These are phyloP conservation scores for Trichomonas vaginalis DNA, from an alignment of 208 protist species.

Conservation along the genomic window DNA sequence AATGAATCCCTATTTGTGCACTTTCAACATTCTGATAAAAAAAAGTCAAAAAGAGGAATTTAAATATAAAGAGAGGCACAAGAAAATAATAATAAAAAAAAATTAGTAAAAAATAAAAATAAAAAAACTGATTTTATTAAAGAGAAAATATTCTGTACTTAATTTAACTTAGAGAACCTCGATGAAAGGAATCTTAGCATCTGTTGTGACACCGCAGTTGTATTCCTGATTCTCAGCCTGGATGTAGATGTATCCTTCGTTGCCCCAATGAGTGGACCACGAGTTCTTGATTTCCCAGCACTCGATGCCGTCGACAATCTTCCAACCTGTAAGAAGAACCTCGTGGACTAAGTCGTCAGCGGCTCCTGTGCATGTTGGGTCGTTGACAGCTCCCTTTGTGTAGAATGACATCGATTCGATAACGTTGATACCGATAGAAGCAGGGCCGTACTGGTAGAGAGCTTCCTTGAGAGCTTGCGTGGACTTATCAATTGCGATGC, in stretches of 20 bases:
- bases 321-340: not conserved
- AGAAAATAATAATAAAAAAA: no score
- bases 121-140: not conserved
- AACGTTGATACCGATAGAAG: not conserved
- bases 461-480: not conserved
- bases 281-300: not conserved
- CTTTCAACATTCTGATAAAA: no score
- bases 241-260: conserved; percentile 6
- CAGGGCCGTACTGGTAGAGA: not conserved
- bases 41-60: no score
- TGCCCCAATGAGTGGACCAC: not conserved
- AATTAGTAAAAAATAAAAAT: no score
- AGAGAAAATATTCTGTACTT: not conserved
- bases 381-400: not conserved
- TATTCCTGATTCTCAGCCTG: not conserved
- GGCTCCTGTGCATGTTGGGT: not conserved
- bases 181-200: not conserved
- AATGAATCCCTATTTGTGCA: no score
- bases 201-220: conserved; percentile 12
- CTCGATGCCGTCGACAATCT: not conserved
- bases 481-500: not conserved
- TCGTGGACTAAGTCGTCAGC: not conserved
- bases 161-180: not conserved
- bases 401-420: not conserved
- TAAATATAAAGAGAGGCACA: no score